Evolutionary conservation across 1,139 yeast species (phyloP).

Genomic region (Kluyveromyces marxianus): DNA sequence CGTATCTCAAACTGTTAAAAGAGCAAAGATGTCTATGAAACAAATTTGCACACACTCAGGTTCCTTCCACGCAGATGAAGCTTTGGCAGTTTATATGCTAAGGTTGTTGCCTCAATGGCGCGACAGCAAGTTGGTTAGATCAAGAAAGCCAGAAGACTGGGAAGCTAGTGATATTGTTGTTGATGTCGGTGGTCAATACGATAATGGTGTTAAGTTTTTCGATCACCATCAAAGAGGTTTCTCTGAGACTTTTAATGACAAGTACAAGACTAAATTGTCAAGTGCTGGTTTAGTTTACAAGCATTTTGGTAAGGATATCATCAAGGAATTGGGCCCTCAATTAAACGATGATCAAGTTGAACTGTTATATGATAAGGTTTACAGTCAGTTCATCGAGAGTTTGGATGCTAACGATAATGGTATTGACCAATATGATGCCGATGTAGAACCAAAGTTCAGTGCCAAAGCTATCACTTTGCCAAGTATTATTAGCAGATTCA

Average conservation of each 20-base stretch:
- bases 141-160: constrained; percentile 77
- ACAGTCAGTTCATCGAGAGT: constrained; percentile 81
- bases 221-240: constrained; percentile 95
- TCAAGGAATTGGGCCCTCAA: constrained; percentile 36
- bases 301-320: constrained; percentile 83
- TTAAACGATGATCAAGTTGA: constrained; percentile 42
- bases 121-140: constrained; percentile 64
- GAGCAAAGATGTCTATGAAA: constrained; percentile 22
- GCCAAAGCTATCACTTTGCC: constrained; percentile 67
- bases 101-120: constrained; percentile 62
- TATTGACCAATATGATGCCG: constrained; percentile 58
- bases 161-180: constrained; percentile 87
- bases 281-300: constrained; percentile 93
- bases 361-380: constrained; percentile 62
- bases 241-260: constrained; percentile 51
- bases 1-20: constrained; percentile 9
- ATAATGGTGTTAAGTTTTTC: constrained; percentile 65
- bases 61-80: constrained; percentile 94
- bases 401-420: constrained; percentile 97
- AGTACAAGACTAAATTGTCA: constrained; percentile 68
- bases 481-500: constrained; percentile 66
- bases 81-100: constrained; percentile 88
- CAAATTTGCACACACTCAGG: constrained; percentile 91
- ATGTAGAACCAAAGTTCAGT: constrained; percentile 41
- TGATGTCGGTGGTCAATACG: constrained; percentile 93